phyloP scores from a whole-genome alignment of 2,329 filamentous ascomycete genomes.

The Periconia macrospinosa region DNA sequence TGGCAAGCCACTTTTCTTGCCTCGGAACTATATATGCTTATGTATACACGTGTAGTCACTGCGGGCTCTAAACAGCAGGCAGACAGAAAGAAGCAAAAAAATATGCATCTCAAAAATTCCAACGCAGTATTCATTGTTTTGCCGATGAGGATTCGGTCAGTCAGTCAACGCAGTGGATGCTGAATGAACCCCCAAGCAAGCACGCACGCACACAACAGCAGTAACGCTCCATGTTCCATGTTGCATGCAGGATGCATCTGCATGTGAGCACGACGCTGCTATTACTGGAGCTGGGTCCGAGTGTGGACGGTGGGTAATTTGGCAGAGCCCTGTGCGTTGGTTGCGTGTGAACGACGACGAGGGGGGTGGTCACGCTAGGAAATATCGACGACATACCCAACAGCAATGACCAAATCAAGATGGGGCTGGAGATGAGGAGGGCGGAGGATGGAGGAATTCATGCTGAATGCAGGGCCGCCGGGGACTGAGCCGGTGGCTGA shows the following conservation, averaged over 20 bases:
- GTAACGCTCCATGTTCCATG: not conserved
- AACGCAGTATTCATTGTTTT: not conserved
- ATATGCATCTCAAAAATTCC: too few relatives aligned
- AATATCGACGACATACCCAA: conserved; percentile 9
- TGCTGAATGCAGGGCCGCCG: conserved; percentile 6
- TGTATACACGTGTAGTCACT: not conserved
- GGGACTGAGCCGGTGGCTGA: not conserved
- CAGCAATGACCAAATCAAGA: not conserved
- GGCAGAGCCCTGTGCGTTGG: conserved; percentile 30
- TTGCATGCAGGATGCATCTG: conserved; percentile 17
- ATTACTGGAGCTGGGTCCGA: conserved; percentile 10
- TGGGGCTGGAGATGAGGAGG: not conserved
- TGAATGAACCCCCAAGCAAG: not conserved
- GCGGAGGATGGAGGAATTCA: not conserved
- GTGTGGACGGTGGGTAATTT: conserved; percentile 24
- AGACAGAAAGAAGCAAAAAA: too few relatives aligned
- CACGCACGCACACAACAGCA: not conserved
- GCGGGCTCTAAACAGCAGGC: too few relatives aligned
- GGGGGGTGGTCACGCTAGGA: conserved; percentile 30
- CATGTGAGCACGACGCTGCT: not conserved
- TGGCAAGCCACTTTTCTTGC: not conserved
- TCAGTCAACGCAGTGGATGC: not conserved
- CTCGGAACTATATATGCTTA: not conserved
- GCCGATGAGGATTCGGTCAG: not conserved
- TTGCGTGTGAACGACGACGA: conserved; percentile 33